Evolutionary conservation across 1,284 basidiomycete species (phyloP).

Genomic region (Pascua guehoae): DNA sequence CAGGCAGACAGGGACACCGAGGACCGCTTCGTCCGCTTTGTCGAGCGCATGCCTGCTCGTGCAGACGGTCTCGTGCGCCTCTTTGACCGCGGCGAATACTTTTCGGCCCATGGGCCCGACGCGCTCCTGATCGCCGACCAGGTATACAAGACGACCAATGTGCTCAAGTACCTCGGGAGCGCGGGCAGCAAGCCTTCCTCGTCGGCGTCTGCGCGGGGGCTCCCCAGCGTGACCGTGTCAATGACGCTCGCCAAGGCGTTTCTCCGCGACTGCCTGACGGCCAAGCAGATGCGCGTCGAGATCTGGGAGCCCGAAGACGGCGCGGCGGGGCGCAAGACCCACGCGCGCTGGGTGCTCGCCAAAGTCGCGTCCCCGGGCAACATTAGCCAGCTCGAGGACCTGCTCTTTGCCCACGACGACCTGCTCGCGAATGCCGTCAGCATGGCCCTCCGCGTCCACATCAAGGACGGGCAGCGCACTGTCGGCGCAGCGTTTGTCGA

Average conservation of each 20-base stretch:
- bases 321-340: conserved; percentile 59
- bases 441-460: conserved; percentile 77
- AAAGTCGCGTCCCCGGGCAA: conserved; percentile 90
- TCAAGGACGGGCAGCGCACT: conserved; percentile 53
- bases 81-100: conserved; percentile 79
- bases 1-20: conserved; percentile 58
- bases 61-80: conserved; percentile 65
- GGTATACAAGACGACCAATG: conserved; percentile 79
- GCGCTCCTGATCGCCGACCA: conserved; percentile 76
- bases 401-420: conserved; percentile 82
- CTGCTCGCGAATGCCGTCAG: conserved; percentile 82
- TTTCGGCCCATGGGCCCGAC: conserved; percentile 82
- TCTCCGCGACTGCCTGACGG: conserved; percentile 83
- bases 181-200: conserved; percentile 5
- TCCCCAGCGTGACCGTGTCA: conserved; percentile 77
- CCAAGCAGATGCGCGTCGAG: conserved; percentile 88
- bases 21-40: conserved; percentile 73
- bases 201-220: conserved; percentile 42
- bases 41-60: conserved; percentile 59
- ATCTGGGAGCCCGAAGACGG: conserved; percentile 77
- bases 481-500: conserved; percentile 59
- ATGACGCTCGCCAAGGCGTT: conserved; percentile 78
- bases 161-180: conserved; percentile 69
- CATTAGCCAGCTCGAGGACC: conserved; percentile 85
- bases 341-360: conserved; percentile 66